Percentiles rank a stretch among this genome's conserved stretches.
Evolutionary conservation across 2,329 filamentous ascomycete genomes (phyloP).

Genomic region (Pyrenochaeta sp.): DNA sequence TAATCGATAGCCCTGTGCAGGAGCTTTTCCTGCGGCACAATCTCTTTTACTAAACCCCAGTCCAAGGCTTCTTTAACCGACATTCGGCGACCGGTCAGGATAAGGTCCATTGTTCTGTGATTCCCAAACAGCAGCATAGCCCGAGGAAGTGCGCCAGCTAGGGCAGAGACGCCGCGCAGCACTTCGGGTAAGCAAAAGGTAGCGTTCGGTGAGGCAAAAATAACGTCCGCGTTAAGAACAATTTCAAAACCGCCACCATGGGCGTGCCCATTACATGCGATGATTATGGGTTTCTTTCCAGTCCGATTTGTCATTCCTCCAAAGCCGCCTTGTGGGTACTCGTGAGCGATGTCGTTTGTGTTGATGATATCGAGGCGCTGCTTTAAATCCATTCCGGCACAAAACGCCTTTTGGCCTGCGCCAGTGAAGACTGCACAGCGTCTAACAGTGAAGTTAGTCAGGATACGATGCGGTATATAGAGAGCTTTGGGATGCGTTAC

Average conservation of each 20-base stretch:
- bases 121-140: conserved; percentile 55
- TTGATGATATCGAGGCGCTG: conserved; percentile 46
- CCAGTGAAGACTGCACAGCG: conserved; percentile 51
- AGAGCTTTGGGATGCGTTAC: conserved; percentile 10
- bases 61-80: conserved; percentile 51
- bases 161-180: conserved; percentile 59
- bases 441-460: conserved; percentile 23
- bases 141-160: conserved; percentile 59
- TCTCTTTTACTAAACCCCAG: conserved; percentile 47
- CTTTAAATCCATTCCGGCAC: conserved; percentile 50
- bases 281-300: conserved; percentile 34
- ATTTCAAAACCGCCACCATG: conserved; percentile 61
- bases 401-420: conserved; percentile 60
- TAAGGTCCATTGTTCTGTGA: conserved; percentile 57
- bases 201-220: conserved; percentile 58
- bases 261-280: conserved; percentile 33
- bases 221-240: conserved; percentile 60
- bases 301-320: conserved; percentile 33
- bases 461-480: background rate
- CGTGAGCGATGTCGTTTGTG: conserved; percentile 20
- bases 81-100: conserved; percentile 54
- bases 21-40: conserved; percentile 33
- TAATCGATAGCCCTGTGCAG: conserved; percentile 27
- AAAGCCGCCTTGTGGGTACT: conserved; percentile 31
- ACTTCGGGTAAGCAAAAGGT: conserved; percentile 61